phyloP scores from a whole-genome alignment of 441 rosid species.

The Arabidopsis lyrata region DNA sequence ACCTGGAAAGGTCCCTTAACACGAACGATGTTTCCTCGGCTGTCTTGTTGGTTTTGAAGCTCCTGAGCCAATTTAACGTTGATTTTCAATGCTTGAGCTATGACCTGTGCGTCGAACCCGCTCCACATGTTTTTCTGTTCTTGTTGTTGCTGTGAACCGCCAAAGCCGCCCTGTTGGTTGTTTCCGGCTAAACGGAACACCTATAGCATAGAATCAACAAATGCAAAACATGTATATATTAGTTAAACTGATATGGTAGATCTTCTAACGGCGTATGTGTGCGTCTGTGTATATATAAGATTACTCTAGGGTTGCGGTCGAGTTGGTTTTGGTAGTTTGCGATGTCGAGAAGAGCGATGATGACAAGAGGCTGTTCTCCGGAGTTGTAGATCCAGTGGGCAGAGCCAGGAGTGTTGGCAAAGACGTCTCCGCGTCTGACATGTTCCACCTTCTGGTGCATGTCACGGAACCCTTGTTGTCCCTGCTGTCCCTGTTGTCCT shows the following conservation, averaged over 20 bases:
- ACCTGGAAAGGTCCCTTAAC: slow-evolving; percentile 60
- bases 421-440: slow-evolving; percentile 65
- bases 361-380: slow-evolving; percentile 58
- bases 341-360: slow-evolving; percentile 56
- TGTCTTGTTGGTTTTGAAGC: slow-evolving; percentile 57
- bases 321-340: slow-evolving; percentile 75
- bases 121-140: slow-evolving; percentile 60
- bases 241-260: slow-evolving; percentile 2
- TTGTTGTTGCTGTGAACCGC: slow-evolving; percentile 29
- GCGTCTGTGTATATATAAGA: not conserved
- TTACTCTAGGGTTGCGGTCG: slow-evolving; percentile 69
- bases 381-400: slow-evolving; percentile 80
- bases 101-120: slow-evolving; percentile 56
- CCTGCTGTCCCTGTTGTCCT: slow-evolving; percentile 1
- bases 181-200: slow-evolving; percentile 71
- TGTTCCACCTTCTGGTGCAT: slow-evolving; percentile 73
- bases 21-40: slow-evolving; percentile 65
- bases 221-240: not conserved
- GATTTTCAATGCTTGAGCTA: slow-evolving; percentile 70
- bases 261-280: not conserved
- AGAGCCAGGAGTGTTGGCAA: slow-evolving; percentile 67
- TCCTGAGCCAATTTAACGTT: slow-evolving; percentile 49
- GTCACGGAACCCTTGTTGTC: slow-evolving; percentile 53
- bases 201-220: slow-evolving; percentile 38
- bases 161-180: slow-evolving; percentile 52